Base-by-base conservation (phyloP, 768 basidiomycete genomes). In the Tubosaeta sp. region DNA sequence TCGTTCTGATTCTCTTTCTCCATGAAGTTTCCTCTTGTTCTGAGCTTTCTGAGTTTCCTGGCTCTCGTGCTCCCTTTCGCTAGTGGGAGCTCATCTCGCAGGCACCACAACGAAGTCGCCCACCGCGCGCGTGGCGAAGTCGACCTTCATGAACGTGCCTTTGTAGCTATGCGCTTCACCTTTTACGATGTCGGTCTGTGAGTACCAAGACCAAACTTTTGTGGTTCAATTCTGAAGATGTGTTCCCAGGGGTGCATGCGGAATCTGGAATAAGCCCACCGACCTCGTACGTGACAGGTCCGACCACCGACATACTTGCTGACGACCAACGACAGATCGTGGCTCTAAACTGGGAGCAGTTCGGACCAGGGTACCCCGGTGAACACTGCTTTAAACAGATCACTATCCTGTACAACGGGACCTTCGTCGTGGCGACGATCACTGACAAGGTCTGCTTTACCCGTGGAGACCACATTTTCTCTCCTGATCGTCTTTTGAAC, bases 371-470 rank as follows among this genome's bases (percentile, higher is more conserved):
- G 2, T 85, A 76, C 63, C 85, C 87, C 14, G 81, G 84, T 13
- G 73, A 79, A 31, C 57, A 84, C 48, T 92, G 90, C 67, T 76
- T 75, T 66, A 72, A 81, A 63, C 51, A 54, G n/a, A 86, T 92
- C 55, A 76, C 75, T 5, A 82, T 92, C 66, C 63, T 62, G 3
- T 79, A 70, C 54, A 71, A 73, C 36, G 86, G 86, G 29, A 78
- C 80, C 59, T 74, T 73, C 0, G 62, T 78, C 4, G 48, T 47
- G 0, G 89, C 88, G 0, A 70, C 57, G 8, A 78, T 90, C 60
- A 71, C 73, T 60, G 88, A 90, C 66, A 65, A 76, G 79, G 84
- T 83, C 39, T 53, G 63, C 38, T 45, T n/a, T 21, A 22, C 31
- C 46, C 18, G 12, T 2, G 5, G 29, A 6, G 4, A 30, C 7